Conservation (phyloP, 768 basidiomycete species). For the Lactarius indigo region DNA sequence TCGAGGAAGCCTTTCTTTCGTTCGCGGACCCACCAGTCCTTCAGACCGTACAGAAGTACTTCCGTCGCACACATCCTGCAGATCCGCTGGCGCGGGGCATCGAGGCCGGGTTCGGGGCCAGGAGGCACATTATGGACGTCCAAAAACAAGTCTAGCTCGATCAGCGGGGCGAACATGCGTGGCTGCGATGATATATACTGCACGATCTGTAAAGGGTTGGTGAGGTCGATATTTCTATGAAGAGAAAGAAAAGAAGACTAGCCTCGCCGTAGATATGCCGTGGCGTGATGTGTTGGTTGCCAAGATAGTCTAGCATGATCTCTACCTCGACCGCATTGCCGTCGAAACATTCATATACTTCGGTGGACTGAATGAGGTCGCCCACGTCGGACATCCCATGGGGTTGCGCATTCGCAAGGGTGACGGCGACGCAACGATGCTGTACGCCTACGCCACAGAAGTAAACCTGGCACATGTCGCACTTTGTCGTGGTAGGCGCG, state of each 20-base stretch:
- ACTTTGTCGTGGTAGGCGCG: constrained; percentile 77
- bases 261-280: constrained; percentile 74
- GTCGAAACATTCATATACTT: constrained; percentile 78
- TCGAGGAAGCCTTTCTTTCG: constrained; percentile 65
- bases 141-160: constrained; percentile 67
- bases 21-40: constrained; percentile 82
- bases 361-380: constrained; percentile 75
- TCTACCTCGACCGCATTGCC: constrained; percentile 79
- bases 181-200: constrained; percentile 57
- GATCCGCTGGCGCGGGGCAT: constrained; percentile 55
- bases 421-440: constrained; percentile 62
- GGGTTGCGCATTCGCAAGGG: constrained; percentile 58
- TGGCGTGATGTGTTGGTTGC: constrained; percentile 56
- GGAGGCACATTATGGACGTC: constrained; percentile 61
- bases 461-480: constrained; percentile 76
- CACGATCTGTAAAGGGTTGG: constrained; percentile 48
- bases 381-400: constrained; percentile 62
- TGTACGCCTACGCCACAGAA: constrained; percentile 83
- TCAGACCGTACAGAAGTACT: constrained; percentile 69
- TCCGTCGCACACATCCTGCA: constrained; percentile 75
- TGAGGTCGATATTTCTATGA: background rate
- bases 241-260: constrained; percentile 28
- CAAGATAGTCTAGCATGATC: constrained; percentile 77
- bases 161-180: constrained; percentile 57
- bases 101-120: constrained; percentile 53